Evolutionary conservation across 129 eudicot genomes (phyloP).

Genomic region (Sambucus nigra): DNA sequence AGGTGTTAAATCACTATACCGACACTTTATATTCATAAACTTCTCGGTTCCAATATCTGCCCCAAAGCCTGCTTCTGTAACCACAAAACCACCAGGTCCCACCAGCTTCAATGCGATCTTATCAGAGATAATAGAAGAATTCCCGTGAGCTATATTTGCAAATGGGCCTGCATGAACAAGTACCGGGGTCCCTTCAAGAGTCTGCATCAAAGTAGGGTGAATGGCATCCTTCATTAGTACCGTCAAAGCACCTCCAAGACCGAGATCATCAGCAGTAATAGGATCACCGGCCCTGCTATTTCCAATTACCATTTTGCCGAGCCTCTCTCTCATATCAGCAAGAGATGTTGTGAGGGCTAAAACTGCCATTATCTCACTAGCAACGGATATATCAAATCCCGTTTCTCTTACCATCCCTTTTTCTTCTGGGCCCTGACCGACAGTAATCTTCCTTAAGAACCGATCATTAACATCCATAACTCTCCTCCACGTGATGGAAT

Average conservation of each 20-base stretch:
- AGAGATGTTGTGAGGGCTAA: slow-evolving; percentile 78
- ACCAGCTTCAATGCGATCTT: slow-evolving; percentile 88
- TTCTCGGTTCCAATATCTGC: slow-evolving; percentile 95
- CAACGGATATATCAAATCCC: slow-evolving; percentile 83
- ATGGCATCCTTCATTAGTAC: slow-evolving; percentile 94
- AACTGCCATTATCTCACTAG: slow-evolving; percentile 98
- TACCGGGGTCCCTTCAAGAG: slow-evolving; percentile 95
- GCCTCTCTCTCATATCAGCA: slow-evolving; percentile 84
- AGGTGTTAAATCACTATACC: slow-evolving; percentile 88
- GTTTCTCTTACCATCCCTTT: slow-evolving; percentile 97
- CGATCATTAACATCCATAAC: slow-evolving; percentile 97
- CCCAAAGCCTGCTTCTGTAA: slow-evolving; percentile 97
- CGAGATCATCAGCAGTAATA: slow-evolving; percentile 94
- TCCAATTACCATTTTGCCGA: slow-evolving; percentile 93
- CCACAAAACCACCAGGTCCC: slow-evolving; percentile 93
- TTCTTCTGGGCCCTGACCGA: slow-evolving; percentile 94
- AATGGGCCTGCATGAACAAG: slow-evolving; percentile 95
- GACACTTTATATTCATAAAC: slow-evolving; percentile 92
- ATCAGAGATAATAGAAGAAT: slow-evolving; percentile 88
- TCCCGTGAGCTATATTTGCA: slow-evolving; percentile 97
- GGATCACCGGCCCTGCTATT: slow-evolving; percentile 89
- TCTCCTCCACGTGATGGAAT: slow-evolving; percentile 90
- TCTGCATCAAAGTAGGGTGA: slow-evolving; percentile 94
- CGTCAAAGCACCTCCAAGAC: slow-evolving; percentile 91
- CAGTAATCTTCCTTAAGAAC: slow-evolving; percentile 72